These are phyloP conservation scores for Lepiota venenata DNA, from an alignment of 768 basidiomycete genomes.

Conservation along the genomic window DNA sequence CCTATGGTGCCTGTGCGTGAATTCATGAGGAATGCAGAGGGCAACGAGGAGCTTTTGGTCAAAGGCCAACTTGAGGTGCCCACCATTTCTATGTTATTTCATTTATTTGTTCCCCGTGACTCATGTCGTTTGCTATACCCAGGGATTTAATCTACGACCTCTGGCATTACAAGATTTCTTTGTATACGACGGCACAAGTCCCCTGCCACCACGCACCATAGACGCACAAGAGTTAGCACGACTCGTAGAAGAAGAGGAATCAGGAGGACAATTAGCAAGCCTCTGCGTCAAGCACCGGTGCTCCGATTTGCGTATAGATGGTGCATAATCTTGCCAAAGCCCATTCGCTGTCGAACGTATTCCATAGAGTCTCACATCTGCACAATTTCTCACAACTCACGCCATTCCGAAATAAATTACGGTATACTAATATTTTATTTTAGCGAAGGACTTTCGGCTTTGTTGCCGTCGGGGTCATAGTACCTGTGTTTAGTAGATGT, in stretches of 20 bases:
- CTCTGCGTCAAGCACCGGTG: too few species aligned
- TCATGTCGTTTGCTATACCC: constrained; percentile 1
- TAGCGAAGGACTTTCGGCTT: too few species aligned
- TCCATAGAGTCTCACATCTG: too few species aligned
- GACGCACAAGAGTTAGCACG: constrained; percentile 2
- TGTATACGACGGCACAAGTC: constrained; percentile 34
- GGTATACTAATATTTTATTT: too few species aligned
- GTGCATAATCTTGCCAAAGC: too few species aligned
- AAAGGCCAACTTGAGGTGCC: constrained; percentile 48
- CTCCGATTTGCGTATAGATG: too few species aligned
- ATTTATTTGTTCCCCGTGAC: not conserved
- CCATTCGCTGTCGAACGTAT: too few species aligned
- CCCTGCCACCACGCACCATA: constrained; percentile 25
- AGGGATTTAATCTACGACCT: constrained; percentile 81
- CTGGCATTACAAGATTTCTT: constrained; percentile 70
- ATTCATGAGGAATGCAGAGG: constrained; percentile 55
- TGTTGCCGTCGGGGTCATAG: too few species aligned
- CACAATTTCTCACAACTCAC: too few species aligned
- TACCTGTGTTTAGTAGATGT: too few species aligned
- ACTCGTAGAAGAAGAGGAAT: constrained; percentile 6
- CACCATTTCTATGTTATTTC: not conserved
- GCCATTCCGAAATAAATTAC: too few species aligned
- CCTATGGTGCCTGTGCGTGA: constrained; percentile 91
- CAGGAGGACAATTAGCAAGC: not conserved
- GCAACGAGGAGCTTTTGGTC: constrained; percentile 38